These are phyloP conservation scores for Polysphondylium violaceum DNA, from an alignment of 78 protist genomes.

Conservation along the genomic window DNA sequence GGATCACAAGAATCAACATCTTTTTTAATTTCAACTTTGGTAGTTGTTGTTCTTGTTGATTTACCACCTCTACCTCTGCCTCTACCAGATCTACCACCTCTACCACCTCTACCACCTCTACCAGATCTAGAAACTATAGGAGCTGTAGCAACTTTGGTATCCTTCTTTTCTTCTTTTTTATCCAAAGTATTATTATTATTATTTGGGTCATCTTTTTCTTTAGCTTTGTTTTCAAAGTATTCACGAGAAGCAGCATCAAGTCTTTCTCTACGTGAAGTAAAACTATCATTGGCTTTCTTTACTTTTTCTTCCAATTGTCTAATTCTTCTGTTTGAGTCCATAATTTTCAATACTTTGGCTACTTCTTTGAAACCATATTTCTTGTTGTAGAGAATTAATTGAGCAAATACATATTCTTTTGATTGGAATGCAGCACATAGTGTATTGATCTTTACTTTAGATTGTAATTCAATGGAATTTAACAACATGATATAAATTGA, in stretches of 20 bases:
- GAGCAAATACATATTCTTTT: slow-evolving; percentile 42
- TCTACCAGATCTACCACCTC: neutral
- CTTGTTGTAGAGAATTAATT: slow-evolving; percentile 27
- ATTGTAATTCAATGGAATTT: slow-evolving; percentile 21
- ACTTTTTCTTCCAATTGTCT: slow-evolving; percentile 18
- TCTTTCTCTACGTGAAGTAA: slow-evolving; percentile 1
- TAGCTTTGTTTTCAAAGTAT: slow-evolving; percentile 3
- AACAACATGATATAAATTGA: slow-evolving; percentile 34
- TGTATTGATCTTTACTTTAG: slow-evolving; percentile 33
- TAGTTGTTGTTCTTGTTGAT: neutral
- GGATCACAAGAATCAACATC: no score
- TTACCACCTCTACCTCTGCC: neutral
- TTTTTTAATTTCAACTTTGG: neutral
- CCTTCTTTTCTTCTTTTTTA: neutral
- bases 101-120: neutral
- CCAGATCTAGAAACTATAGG: neutral
- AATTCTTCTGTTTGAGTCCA: slow-evolving; percentile 45
- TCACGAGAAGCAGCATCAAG: neutral
- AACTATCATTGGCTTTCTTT: neutral
- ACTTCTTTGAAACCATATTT: slow-evolving; percentile 71
- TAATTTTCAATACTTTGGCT: slow-evolving; percentile 41
- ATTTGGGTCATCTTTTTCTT: neutral
- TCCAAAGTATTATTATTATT: neutral
- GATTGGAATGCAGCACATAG: slow-evolving; percentile 52
- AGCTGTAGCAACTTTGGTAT: no score